phyloP scores from a whole-genome alignment of 371 early-diverging fungal genomes.

The Mucor saturninus region DNA sequence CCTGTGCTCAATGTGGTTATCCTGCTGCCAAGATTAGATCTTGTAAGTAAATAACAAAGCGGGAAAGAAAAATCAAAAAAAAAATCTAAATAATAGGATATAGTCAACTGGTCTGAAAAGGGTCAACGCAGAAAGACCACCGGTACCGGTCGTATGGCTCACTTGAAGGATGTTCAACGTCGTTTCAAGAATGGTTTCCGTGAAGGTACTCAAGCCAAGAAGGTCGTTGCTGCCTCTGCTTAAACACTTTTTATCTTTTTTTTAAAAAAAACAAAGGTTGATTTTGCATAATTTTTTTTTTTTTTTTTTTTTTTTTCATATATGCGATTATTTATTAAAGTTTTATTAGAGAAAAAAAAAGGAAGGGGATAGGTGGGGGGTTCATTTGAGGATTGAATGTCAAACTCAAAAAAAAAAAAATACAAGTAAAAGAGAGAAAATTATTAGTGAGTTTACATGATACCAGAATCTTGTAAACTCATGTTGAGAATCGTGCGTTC shows the following conservation, averaged over 20 bases:
- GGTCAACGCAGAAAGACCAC: slow-evolving; percentile 96
- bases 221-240: slow-evolving; percentile 43
- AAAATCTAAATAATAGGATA: background rate
- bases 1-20: slow-evolving; percentile 98
- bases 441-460: slow-evolving; percentile 37
- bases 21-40: slow-evolving; percentile 96
- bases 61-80: no score
- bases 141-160: slow-evolving; percentile 97
- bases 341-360: background rate
- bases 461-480: slow-evolving; percentile 62
- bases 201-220: slow-evolving; percentile 74
- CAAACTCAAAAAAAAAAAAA: background rate
- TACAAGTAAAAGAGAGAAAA: background rate
- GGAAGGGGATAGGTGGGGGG: background rate
- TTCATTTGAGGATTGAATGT: background rate
- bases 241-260: slow-evolving; percentile 1
- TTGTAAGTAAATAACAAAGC: slow-evolving; percentile 63
- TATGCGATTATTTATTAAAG: no score
- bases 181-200: slow-evolving; percentile 98
- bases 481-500: slow-evolving; percentile 72
- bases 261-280: background rate
- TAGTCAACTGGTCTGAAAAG: slow-evolving; percentile 94
- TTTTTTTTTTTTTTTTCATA: slow-evolving; percentile 1
- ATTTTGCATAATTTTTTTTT: background rate
- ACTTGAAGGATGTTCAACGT: slow-evolving; percentile 89